A percentile compares a stretch with the other conserved stretches of the same genome.
These are phyloP conservation scores for Rhodotorula sp. DNA, from an alignment of 1,284 basidiomycete genomes.

Conservation along the genomic window DNA sequence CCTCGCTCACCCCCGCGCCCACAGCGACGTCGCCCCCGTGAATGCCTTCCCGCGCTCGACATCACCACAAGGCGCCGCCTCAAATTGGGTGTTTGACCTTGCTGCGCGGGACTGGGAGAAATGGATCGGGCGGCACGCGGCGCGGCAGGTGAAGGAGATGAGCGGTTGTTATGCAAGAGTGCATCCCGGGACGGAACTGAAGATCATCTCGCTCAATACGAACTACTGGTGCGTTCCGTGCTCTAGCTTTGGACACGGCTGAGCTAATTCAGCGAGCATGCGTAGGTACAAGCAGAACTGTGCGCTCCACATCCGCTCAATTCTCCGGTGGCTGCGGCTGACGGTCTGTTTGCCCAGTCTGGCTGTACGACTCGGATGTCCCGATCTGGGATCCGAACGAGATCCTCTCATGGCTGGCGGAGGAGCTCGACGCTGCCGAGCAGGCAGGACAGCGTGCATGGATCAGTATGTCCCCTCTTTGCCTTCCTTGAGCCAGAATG, in stretches of 20 bases:
- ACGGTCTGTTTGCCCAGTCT: constrained; percentile 51
- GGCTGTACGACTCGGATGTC: constrained; percentile 58
- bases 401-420: constrained; percentile 55
- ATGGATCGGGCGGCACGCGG: constrained; percentile 43
- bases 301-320: neutral
- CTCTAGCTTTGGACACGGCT: neutral
- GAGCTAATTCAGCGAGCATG: too few relatives aligned
- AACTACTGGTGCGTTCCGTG: constrained; percentile 55
- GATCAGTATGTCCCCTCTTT: constrained; percentile 33
- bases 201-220: constrained; percentile 61
- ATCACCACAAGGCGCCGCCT: constrained; percentile 13
- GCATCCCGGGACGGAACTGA: constrained; percentile 38
- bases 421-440: constrained; percentile 62
- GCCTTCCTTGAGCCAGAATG: neutral
- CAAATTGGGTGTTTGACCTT: constrained; percentile 45
- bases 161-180: constrained; percentile 43
- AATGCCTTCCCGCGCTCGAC: constrained; percentile 47
- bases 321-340: too few relatives aligned
- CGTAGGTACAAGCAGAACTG: constrained; percentile 18
- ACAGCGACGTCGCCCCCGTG: constrained; percentile 48
- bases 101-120: constrained; percentile 40
- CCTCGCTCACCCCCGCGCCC: neutral
- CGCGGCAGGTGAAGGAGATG: constrained; percentile 15
- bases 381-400: constrained; percentile 56
- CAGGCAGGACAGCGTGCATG: constrained; percentile 60